Evolutionary conservation across 202 grass and related monocot species (phyloP).

Genomic region (Digitaria exilis): DNA sequence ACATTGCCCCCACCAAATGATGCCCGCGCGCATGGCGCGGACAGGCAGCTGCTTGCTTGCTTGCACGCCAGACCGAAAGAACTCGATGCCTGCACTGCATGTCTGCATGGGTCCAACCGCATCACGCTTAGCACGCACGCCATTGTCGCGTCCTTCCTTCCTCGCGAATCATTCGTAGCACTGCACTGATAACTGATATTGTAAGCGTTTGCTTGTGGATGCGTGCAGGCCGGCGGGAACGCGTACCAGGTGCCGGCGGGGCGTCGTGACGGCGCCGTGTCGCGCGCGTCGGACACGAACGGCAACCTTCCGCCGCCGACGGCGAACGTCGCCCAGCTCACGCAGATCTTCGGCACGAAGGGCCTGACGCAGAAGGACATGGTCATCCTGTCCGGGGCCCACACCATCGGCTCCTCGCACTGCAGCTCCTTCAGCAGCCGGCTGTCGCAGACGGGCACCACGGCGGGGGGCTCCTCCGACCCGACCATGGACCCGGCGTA

Average conservation of each 20-base stretch:
- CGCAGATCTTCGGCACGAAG: slow-evolving; percentile 61
- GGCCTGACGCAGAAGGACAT: slow-evolving; percentile 69
- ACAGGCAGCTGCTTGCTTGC: not conserved
- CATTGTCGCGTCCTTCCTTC: not conserved
- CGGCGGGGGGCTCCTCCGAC: slow-evolving; percentile 31
- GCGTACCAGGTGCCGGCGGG: slow-evolving; percentile 72
- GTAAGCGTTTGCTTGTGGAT: not conserved
- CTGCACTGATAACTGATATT: not conserved
- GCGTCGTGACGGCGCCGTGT: slow-evolving; percentile 60
- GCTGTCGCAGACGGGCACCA: slow-evolving; percentile 44
- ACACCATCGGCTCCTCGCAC: slow-evolving; percentile 80
- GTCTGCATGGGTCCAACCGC: not conserved
- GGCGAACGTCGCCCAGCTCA: slow-evolving; percentile 54
- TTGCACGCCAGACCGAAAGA: slow-evolving; percentile 10
- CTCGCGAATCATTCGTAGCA: not conserved
- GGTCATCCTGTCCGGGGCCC: slow-evolving; percentile 76
- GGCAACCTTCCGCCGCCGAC: slow-evolving; percentile 67
- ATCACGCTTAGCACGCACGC: slow-evolving; percentile 15
- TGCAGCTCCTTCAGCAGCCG: slow-evolving; percentile 81
- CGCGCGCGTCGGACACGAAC: slow-evolving; percentile 50
- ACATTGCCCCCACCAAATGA: slow-evolving; percentile 32
- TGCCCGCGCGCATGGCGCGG: not conserved
- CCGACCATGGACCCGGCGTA: slow-evolving; percentile 69
- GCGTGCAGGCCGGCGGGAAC: slow-evolving; percentile 62
- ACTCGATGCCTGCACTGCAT: not conserved